phyloP scores from a whole-genome alignment of 257 asterid genomes.

The Scutellaria barbata region DNA sequence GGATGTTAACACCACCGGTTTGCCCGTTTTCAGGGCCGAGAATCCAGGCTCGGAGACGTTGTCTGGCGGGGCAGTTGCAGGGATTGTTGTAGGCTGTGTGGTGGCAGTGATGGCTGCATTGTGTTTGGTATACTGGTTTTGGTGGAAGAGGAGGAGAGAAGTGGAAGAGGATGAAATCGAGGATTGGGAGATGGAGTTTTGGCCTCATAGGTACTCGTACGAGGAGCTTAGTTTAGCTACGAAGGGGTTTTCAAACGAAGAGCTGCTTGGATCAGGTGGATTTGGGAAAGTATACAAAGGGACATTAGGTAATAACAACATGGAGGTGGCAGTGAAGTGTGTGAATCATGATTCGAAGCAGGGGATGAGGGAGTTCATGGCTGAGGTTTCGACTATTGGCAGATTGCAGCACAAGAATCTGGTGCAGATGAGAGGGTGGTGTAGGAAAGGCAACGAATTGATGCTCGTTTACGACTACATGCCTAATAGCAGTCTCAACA shows the following conservation, averaged over 20 bases:
- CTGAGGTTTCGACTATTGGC: slow-evolving; percentile 83
- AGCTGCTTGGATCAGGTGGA: slow-evolving; percentile 72
- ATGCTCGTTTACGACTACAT: slow-evolving; percentile 78
- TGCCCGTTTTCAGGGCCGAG: slow-evolving; percentile 55
- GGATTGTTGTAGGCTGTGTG: slow-evolving; percentile 60
- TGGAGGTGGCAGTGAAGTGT: slow-evolving; percentile 77
- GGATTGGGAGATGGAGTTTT: slow-evolving; percentile 88
- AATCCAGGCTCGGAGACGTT: slow-evolving; percentile 45
- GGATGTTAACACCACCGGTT: slow-evolving; percentile 67
- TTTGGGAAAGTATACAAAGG: slow-evolving; percentile 86
- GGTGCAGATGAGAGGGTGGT: slow-evolving; percentile 85
- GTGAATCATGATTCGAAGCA: slow-evolving; percentile 83
- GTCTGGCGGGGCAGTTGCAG: slow-evolving; percentile 56
- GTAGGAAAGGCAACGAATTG: slow-evolving; percentile 67
- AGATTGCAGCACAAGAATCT: slow-evolving; percentile 85
- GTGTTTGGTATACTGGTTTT: slow-evolving; percentile 54
- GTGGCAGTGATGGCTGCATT: slow-evolving; percentile 33
- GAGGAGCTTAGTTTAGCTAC: slow-evolving; percentile 68
- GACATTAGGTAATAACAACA: slow-evolving; percentile 42
- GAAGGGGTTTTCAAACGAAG: slow-evolving; percentile 53
- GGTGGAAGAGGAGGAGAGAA: slow-evolving; percentile 54
- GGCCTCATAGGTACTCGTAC: slow-evolving; percentile 81
- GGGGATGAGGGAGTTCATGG: slow-evolving; percentile 88
- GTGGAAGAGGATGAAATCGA: slow-evolving; percentile 60
- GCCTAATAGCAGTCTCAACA: slow-evolving; percentile 82